Evolutionary conservation across 139 green algal species (phyloP), one percentile per base, ranked within the genome.

Genomic region (Micromonas commoda): DNA sequence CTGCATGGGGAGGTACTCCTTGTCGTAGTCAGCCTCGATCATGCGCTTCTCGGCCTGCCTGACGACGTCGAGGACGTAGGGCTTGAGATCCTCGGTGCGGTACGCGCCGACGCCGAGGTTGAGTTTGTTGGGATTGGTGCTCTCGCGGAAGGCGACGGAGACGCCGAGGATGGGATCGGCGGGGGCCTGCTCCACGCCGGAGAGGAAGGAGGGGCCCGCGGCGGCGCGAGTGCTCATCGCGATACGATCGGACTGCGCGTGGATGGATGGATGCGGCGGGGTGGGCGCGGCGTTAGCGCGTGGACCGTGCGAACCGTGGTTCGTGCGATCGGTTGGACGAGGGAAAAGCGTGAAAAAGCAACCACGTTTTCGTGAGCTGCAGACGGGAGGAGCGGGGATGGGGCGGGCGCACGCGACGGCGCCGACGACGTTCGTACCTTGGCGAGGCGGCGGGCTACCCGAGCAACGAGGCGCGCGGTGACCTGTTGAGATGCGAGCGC

Each of bases 1-100:
- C 76, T 96, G 80, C 77, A 97, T 97, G n/a, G 93, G 87, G 61
- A 98, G 82, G 82, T 98, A 98, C 85, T 98, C 93, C 85, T 97
- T 96, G 89, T 98, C 96, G 77, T 93, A 82, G 57, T 83, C 82
- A 1, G 83, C 82, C 2, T 83, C 86, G 38, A 99, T 81, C 85
- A 98, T 96, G 64, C 86, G 86, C 77, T 89, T 80, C 88, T 99
- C 95, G 32, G 95, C 94, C 91, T 97, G 92, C 9, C 86, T 85
- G 1, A 99, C 95, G 0, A 97, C 93, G 21, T 90, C 76, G 26
- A 99, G 85, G 52, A 99, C 95, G 23, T 91, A 91, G 1, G 96
- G 96, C 87, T 98, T 86, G 61, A 97, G 77, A 38, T 99, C 91
- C 81, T 73, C 75, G 31, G 60, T 63, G 6, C 72, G 39, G 52